A percentile compares a stretch with the other conserved stretches of the same genome.
Conservation (phyloP, 129 eudicot species). For the Kitagawia praeruptora region DNA sequence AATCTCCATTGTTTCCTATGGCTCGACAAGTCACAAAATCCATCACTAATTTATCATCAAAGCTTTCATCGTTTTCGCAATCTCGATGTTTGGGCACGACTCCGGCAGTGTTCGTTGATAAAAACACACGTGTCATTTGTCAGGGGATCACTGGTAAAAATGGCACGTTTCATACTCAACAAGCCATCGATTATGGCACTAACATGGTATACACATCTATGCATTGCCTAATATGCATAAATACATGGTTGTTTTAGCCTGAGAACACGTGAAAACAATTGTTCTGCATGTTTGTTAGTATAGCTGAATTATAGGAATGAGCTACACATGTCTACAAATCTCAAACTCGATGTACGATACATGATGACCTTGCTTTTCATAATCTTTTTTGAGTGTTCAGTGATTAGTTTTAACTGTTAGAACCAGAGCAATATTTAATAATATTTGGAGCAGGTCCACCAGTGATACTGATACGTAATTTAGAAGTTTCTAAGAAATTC, state of each 20-base stretch:
- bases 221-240: neutral
- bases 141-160: slow-evolving; percentile 95
- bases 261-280: neutral
- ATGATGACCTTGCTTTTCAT: too few relatives aligned
- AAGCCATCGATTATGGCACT: slow-evolving; percentile 96
- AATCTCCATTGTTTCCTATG: slow-evolving; percentile 21
- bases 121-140: slow-evolving; percentile 93
- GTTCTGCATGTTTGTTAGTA: too few relatives aligned
- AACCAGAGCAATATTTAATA: too few relatives aligned
- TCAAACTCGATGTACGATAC: too few relatives aligned
- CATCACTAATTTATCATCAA: slow-evolving; percentile 21
- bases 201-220: slow-evolving; percentile 49
- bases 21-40: slow-evolving; percentile 67
- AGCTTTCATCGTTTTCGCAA: slow-evolving; percentile 27
- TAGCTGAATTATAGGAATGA: too few relatives aligned
- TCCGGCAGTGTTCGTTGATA: slow-evolving; percentile 79
- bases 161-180: slow-evolving; percentile 50
- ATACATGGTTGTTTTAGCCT: neutral
- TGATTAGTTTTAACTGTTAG: too few relatives aligned
- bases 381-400: too few relatives aligned
- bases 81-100: slow-evolving; percentile 62
- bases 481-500: too few relatives aligned
- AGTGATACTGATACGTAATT: too few relatives aligned
- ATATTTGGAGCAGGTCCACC: too few relatives aligned
- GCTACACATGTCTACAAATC: too few relatives aligned